Base-by-base conservation (phyloP, 768 basidiomycete species). In the Myochromella boudieri region DNA sequence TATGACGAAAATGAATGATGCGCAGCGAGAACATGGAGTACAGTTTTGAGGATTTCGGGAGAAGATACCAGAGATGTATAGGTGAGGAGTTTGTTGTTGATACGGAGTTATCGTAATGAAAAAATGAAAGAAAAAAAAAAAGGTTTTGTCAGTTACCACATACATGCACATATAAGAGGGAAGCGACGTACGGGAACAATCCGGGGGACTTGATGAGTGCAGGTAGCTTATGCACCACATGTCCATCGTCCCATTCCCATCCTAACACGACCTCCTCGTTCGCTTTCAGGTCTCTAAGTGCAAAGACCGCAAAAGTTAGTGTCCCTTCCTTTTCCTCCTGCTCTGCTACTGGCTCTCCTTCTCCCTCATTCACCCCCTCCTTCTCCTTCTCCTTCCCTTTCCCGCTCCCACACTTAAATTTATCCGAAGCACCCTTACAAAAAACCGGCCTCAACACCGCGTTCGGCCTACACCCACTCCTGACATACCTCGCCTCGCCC, bases 201-300 rank as follows among this genome's bases (percentile, higher is more conserved):
- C 73, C 66, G 4, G 83, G 80, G 4, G 75, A 65, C 55, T 81
- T 68, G 47, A 90, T 70, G 41, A 89, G 65, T 6, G 82, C 81
- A n/a, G 82, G 87, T 1, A 92, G 69, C 50, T 74, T 69, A 64
- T 95, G 94, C 0, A 95, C 80, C 1, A 85, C 83, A 60, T 91
- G 88, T 2, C 82, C 83, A 58, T 98, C 95, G 56, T 97, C 94
- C 95, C 95, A 98, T 62, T 97, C 93, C 93, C 95, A 97, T 0
- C 87, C 88, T 0, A 97, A 67, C 0, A 94, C 82, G 15, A 97
- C 79, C 67, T 97, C 95, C 53, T 94, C 92, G 38, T 86, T 76
- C 26, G 80, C 80, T 44, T 77, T 78, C 53, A 97, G 74, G 51
- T 90, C 87, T 9, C 81, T 67, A 14, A 84, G 65, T 1, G 94